These are phyloP conservation scores for Entamoeba dispar DNA, from an alignment of 208 protist genomes.

Conservation along the genomic window DNA sequence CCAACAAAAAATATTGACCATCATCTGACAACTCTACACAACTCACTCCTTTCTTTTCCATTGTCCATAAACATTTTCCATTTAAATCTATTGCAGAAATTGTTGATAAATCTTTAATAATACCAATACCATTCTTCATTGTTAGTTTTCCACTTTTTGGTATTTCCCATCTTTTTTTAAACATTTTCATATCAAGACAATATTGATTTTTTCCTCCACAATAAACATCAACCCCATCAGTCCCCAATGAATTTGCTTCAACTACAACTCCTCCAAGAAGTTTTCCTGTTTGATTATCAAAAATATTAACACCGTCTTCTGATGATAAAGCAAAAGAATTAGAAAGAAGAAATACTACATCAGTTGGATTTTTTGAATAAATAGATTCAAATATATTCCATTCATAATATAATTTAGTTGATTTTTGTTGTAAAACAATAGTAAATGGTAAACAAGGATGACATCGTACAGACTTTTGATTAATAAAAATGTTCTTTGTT, in stretches of 20 bases:
- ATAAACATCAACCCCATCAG: background rate
- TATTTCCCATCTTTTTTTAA: background rate
- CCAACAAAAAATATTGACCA: background rate
- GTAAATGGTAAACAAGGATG: background rate
- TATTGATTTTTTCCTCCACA: background rate
- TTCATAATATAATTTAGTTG: background rate
- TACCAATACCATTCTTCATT: background rate
- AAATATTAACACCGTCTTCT: background rate
- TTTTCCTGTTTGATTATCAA: background rate
- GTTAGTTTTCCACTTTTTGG: background rate
- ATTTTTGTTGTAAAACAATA: background rate
- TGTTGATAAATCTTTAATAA: background rate
- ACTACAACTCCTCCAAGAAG: background rate
- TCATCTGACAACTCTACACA: background rate
- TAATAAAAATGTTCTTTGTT: too few species aligned
- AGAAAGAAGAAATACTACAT: background rate
- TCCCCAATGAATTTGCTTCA: background rate
- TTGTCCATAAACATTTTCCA: background rate
- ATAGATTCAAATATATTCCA: background rate
- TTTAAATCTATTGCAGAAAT: background rate
- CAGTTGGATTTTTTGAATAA: background rate
- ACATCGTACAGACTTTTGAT: background rate
- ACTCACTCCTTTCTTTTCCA: background rate
- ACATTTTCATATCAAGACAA: background rate
- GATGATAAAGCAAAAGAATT: background rate